Evolutionary conservation across 108 stramenopile genomes (phyloP), one percentile per base, ranked within the genome.

Genomic region (Fistulifera solaris): DNA sequence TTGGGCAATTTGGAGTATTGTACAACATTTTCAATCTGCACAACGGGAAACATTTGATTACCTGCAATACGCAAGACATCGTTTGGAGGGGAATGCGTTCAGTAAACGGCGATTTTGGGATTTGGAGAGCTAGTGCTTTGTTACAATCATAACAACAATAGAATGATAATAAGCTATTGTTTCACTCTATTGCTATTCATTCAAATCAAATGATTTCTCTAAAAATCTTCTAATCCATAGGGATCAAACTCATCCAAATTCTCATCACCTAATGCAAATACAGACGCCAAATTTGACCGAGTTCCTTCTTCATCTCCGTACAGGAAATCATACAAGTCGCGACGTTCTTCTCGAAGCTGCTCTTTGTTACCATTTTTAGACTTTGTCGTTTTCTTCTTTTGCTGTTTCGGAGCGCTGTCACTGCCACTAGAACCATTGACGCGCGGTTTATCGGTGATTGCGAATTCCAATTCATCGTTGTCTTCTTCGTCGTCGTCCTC

Each of bases 261-360:
- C 16, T 76, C 80, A 60, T 85, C 83, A 17, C 63, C 83, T 10
- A 70, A 48, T 0, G 56, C 59, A 53, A 78, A 60, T 19, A 16
- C 42, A 3, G 19, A 38, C 21, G n/a, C 49, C 18, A 48, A 19
- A 17, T 15, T 46, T 2, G 38, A 14, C 2, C 21, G 15, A 27
- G n/a, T 6, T 8, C 43, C 60, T 14, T 75, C 70, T 41, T 80
- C 83, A 48, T 85, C 83, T 1, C 83, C 87, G 56, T 89, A 89
- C 38, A 89, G 42, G 14, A 89, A 74, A 50, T 89, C 87, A 38
- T 78, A 89, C 28, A 89, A 70, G 64, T 89, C 87, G 66, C 80
- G 61, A 41, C 87, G 60, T 73, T 89, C 87, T 62, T 85, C 78
- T 15, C 79, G 65, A 19, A 89, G 38, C 41, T 75, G 68, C 56